Evolutionary conservation across 495 filamentous ascomycete genomes (phyloP), one percentile per base, ranked within the genome.

Genomic region (Opeltia flavorubescens): DNA sequence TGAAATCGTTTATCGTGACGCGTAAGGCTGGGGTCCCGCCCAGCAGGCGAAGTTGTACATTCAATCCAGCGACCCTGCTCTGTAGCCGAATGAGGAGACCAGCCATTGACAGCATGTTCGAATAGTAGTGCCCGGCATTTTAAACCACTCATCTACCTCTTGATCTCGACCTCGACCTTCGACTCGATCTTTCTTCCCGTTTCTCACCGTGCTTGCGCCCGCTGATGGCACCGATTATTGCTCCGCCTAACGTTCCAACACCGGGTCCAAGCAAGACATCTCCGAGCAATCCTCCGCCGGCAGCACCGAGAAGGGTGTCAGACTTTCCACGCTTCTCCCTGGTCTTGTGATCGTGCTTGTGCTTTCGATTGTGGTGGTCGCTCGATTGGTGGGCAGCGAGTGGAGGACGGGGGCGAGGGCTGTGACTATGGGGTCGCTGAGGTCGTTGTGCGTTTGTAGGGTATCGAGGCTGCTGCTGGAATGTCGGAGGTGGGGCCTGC

Each of bases 221-320:
- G 1, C 45, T 48, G 36, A 59, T 24, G 11, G 53, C 55, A 12
- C 55, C 55, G 13, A 57, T 31, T 2, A 57, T 33, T 11, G 47
- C 55, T 4, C 49, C 55, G 13, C 52, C 55, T 7, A 55, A 27
- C 4, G 55, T 57, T 7, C 55, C 55, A 4, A 55, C 55, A 1
- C 55, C 55, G 6, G 54, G 54, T 8, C 50, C 52, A 0, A 57
- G 26, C 15, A 57, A 9, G 0, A 57, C 43, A 46, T 57, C 55
- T 2, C 55, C 55, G 17, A 57, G 28, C 12, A 57, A 7, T 0
- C 38, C 55, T 12, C 55, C 55, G 12, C 42, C 52, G 28, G 49
- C 38, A 12, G 55, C 55, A 34, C 52, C 55, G n/a, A 57, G 43
- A 41, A 57, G 48, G 12, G 41, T 49, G 18, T 55, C 47, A 1